phyloP scores from a whole-genome alignment of 108 stramenopile species.

The Parietichytrium sp. region DNA sequence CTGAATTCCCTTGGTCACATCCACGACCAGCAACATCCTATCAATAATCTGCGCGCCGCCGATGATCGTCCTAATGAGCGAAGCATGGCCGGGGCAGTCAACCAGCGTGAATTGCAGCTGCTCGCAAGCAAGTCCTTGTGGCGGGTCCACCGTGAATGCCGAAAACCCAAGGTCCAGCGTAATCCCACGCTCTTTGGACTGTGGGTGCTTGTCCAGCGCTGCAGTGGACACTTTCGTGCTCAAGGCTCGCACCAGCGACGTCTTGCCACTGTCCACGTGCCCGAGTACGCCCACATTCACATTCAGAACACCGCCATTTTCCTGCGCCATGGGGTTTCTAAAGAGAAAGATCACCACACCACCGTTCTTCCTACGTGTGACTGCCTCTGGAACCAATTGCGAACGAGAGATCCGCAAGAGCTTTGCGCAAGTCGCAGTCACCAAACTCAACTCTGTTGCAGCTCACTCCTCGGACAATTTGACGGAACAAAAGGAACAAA shows the following conservation, averaged over 20 bases:
- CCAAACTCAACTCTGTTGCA: too few species aligned
- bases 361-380: too few species aligned
- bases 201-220: slow-evolving; percentile 91
- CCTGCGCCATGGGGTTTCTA: background rate
- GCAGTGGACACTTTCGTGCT: slow-evolving; percentile 89
- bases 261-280: slow-evolving; percentile 96
- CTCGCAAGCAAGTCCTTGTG: background rate
- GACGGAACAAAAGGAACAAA: too few species aligned
- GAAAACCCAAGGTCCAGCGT: slow-evolving; percentile 96
- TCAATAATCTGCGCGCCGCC: slow-evolving; percentile 94
- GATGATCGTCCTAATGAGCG: slow-evolving; percentile 94
- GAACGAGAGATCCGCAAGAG: too few species aligned
- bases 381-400: too few species aligned
- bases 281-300: slow-evolving; percentile 95
- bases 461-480: too few species aligned
- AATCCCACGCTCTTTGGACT: slow-evolving; percentile 89
- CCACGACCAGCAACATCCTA: slow-evolving; percentile 88
- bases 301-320: slow-evolving; percentile 60
- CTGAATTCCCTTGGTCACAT: slow-evolving; percentile 95
- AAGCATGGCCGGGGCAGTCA: slow-evolving; percentile 98
- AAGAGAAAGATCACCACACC: too few species aligned
- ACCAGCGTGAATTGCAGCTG: slow-evolving; percentile 78
- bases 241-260: slow-evolving; percentile 89
- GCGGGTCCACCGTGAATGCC: slow-evolving; percentile 72
- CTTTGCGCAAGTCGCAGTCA: too few species aligned